Percentiles rank a stretch among this genome's conserved stretches.
Evolutionary conservation across 2,329 filamentous ascomycete species (phyloP).

Genomic region (Didymella exigua): DNA sequence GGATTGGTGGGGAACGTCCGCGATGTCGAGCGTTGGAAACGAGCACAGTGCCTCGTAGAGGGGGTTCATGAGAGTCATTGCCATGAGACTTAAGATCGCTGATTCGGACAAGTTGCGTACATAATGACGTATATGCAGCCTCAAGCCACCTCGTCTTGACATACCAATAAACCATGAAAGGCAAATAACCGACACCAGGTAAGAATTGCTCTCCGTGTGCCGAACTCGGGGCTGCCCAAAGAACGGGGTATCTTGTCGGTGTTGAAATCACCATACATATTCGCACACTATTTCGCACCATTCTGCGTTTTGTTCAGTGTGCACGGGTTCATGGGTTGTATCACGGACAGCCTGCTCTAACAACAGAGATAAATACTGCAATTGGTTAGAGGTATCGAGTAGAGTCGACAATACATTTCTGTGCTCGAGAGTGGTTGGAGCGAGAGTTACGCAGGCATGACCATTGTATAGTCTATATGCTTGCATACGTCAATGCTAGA

Average conservation of each 20-base stretch:
- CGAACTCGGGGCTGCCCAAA: not conserved
- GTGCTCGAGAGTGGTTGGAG: no score
- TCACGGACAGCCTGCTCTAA: no score
- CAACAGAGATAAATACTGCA: no score
- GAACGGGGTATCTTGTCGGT: not conserved
- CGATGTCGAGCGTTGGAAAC: not conserved
- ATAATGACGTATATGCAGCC: not conserved
- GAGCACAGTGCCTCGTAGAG: not conserved
- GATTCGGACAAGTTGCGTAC: not conserved
- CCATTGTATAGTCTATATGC: conserved; percentile 3
- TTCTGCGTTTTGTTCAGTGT: not conserved
- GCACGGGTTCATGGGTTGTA: no score
- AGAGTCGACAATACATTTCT: no score
- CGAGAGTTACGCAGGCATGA: conserved; percentile 1
- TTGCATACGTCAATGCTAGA: not conserved
- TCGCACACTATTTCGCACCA: not conserved
- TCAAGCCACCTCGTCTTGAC: not conserved
- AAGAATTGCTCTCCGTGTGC: not conserved
- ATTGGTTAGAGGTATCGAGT: no score
- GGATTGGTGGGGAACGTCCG: not conserved
- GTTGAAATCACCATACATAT: not conserved
- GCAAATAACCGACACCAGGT: not conserved
- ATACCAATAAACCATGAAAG: not conserved
- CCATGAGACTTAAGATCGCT: not conserved
- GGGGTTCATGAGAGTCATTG: no score